Evolutionary conservation across 2,329 filamentous ascomycete species (phyloP), one percentile per base, ranked within the genome.

Genomic region (Lecanosticta acicola): DNA sequence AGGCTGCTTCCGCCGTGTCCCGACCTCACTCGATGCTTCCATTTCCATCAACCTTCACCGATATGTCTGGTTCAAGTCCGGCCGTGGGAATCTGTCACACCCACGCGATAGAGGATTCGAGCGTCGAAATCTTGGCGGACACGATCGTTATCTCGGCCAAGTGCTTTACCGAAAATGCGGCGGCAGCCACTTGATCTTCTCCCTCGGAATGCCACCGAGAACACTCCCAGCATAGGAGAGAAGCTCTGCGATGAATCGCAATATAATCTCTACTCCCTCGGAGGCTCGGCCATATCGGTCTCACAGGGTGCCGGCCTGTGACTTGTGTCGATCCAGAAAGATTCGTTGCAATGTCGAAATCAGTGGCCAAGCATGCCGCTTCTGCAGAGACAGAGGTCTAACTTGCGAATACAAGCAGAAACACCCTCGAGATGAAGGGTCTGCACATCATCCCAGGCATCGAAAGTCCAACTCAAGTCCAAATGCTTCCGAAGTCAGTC

Each of bases 231-330:
- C n/a, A n/a, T n/a, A n/a, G n/a, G n/a, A n/a, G n/a, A n/a, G n/a
- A n/a, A n/a, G n/a, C n/a, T n/a, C n/a, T n/a, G n/a, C 29, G 8
- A 39, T 39, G 37, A 19, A 39, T 3, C 19, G 21, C 14, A 20
- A 18, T 10, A 7, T 39, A 5, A 39, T 39, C 20, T 39, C 37
- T 11, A 39, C 37, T 20, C 37, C 37, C 3, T 13, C 37, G 7
- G 37, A 39, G 19, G 21, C n/a, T 10, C 47, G 68, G 46, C 68
- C 68, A 16, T 70, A 70, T 49, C 66, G 68, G 33, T 70, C 67
- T 19, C 67, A 70, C 54, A 66, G 66, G 50, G 62, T 69, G 14
- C 67, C 67, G n/a, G 68, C 68, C 29, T 70, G 67, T 53, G 64
- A 60, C 17, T 55, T 63, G 47, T 71, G 68, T 52, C 63, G 67